These are phyloP conservation scores for Naganishia cerealis DNA, from an alignment of 1,284 basidiomycete genomes.

Conservation along the genomic window DNA sequence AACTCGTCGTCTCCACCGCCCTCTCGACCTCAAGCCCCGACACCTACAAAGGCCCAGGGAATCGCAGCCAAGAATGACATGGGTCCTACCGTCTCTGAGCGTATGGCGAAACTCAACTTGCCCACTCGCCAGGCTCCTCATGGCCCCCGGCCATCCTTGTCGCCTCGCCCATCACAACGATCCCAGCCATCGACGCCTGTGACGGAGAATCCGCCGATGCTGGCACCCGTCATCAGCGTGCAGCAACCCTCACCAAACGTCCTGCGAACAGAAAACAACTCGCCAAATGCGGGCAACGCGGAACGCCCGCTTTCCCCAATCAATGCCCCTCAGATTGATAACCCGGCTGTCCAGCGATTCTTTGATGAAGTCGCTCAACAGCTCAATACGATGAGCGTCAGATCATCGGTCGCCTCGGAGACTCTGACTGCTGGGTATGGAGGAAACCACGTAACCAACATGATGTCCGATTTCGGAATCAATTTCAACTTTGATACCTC, in stretches of 20 bases:
- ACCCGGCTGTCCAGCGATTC: slow-evolving; percentile 60
- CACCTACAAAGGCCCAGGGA: slow-evolving; percentile 50
- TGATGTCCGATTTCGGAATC: slow-evolving; percentile 26
- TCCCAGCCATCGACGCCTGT: slow-evolving; percentile 22
- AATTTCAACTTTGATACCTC: slow-evolving; percentile 27
- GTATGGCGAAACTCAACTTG: slow-evolving; percentile 37
- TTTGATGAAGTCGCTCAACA: slow-evolving; percentile 62
- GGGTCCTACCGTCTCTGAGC: slow-evolving; percentile 27
- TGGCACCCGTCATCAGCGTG: slow-evolving; percentile 23
- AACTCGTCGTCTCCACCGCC: slow-evolving; percentile 39
- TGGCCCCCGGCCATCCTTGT: slow-evolving; percentile 40
- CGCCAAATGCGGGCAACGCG: background rate
- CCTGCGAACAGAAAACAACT: slow-evolving; percentile 9
- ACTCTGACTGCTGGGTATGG: slow-evolving; percentile 7
- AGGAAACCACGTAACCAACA: slow-evolving; percentile 17
- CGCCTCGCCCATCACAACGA: slow-evolving; percentile 33
- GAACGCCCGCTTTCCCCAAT: slow-evolving; percentile 43
- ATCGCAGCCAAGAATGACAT: background rate
- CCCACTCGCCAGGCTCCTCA: slow-evolving; percentile 33
- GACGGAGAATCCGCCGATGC: slow-evolving; percentile 14
- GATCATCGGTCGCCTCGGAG: slow-evolving; percentile 53
- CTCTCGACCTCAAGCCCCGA: slow-evolving; percentile 49
- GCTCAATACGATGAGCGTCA: slow-evolving; percentile 59
- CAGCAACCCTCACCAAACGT: slow-evolving; percentile 21
- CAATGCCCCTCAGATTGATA: slow-evolving; percentile 55